Evolutionary conservation across 2,329 filamentous ascomycete genomes (phyloP).

Genomic region (Microascus cirrosus): DNA sequence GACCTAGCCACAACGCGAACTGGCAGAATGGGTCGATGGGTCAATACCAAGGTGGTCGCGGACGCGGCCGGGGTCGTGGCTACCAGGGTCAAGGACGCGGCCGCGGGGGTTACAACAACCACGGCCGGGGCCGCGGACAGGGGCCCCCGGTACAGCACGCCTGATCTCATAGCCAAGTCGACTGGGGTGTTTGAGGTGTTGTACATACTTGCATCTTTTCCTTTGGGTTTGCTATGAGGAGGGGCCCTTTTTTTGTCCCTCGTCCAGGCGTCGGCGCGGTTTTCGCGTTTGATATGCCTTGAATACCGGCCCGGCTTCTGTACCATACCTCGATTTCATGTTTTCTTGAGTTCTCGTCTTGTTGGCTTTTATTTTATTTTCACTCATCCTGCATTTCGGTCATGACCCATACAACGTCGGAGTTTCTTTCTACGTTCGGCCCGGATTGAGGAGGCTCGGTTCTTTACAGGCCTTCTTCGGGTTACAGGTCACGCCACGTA

Average conservation of each 20-base stretch:
- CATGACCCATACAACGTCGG: neutral
- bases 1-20: conserved; percentile 16
- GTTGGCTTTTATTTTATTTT: neutral
- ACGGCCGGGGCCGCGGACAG: conserved; percentile 11
- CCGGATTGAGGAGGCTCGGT: neutral
- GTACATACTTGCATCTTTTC: neutral
- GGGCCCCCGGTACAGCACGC: conserved; percentile 18
- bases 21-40: conserved; percentile 16
- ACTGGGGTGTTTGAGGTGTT: neutral
- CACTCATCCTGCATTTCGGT: neutral
- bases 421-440: neutral
- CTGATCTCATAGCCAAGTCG: conserved; percentile 7
- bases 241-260: neutral
- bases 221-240: neutral
- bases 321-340: conserved; percentile 1
- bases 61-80: conserved; percentile 14
- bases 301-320: neutral
- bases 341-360: neutral
- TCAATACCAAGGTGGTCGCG: conserved; percentile 18
- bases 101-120: conserved; percentile 11
- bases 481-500: neutral
- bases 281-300: neutral
- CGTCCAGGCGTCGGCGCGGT: neutral
- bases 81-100: conserved; percentile 10
- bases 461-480: neutral